Base-by-base conservation (phyloP, 129 eudicot genomes). In the Flaveria sonorensis region DNA sequence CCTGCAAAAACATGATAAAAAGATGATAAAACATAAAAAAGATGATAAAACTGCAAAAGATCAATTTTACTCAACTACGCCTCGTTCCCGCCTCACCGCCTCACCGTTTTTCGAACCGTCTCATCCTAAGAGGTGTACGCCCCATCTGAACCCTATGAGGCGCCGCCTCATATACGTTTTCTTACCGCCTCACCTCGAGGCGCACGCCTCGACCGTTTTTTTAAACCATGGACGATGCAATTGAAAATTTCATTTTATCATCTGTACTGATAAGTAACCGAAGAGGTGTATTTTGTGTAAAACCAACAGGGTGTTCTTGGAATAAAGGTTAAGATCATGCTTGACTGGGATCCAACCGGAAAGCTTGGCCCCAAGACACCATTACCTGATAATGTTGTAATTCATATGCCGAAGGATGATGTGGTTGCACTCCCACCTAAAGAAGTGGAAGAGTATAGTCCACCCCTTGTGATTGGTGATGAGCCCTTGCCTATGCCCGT, bases 341-440 rank as follows among this genome's bases (percentile, higher is more conserved):
- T 86, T 7, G 90, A 72, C 57, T 83, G 93, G 93, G 93, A 88
- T 71, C 90, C 93, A 16, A 76, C 86, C 8, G 90, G 88, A 50
- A 88, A 86, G 67, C 85, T 78, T 47, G 93, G 93, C 10, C 93
- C 92, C 0, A 85, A 84, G 68, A 89, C 90, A 14, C 90, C 93
- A 0, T 46, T 89, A 10, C 93, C 93, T 1, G 93, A 89, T 69
- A 80, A 83, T 30, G 89, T 88, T 7, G 80, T 84, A 0, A 85
- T 85, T 46, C 85, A 81, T 32, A 76, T 77, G 70, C 86, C 88
- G 0, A 88, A 85, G 79, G 92, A 82, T 42, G 87, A 83, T 39
- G 81, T 82, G 4, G 23, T 66, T 16, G 77, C 71, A 4, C 62
- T 23, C 8, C 78, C 82, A 23, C 86, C 79, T 0, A 82, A 82